A percentile compares a stretch with the other conserved stretches of the same genome.
These are phyloP conservation scores for Escallonia herrerae DNA, from an alignment of 129 eudicot genomes.

Conservation along the genomic window DNA sequence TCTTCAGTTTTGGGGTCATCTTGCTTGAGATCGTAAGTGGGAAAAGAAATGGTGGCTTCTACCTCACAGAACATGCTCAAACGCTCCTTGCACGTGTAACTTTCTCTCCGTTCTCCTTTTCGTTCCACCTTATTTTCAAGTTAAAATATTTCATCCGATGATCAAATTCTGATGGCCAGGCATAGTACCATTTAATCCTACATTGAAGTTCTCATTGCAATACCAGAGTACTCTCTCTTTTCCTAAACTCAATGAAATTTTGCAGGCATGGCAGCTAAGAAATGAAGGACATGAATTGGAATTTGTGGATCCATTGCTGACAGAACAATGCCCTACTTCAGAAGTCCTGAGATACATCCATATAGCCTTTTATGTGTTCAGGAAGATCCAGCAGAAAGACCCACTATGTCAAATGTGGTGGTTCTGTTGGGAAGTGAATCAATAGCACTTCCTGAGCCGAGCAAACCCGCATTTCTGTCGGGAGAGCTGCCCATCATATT, in stretches of 20 bases:
- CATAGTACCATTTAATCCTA: no score
- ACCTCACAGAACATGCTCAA: conserved; percentile 8
- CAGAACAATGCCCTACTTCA: not conserved
- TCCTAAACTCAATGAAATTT: no score
- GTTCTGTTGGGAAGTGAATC: conserved; percentile 7
- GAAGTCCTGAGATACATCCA: conserved; percentile 14
- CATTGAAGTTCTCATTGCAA: no score
- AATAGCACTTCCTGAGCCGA: conserved; percentile 6
- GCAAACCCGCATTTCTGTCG: conserved; percentile 15
- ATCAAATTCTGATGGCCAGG: no score
- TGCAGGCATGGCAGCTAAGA: conserved; percentile 20
- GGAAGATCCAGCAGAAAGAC: conserved; percentile 15
- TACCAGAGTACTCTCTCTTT: no score
- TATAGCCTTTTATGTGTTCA: conserved; percentile 28
- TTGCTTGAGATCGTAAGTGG: conserved; percentile 23
- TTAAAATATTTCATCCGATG: no score
- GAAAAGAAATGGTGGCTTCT: conserved; percentile 12
- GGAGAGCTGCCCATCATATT: not conserved
- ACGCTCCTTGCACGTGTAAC: conserved; percentile 11
- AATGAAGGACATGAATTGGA: conserved; percentile 8
- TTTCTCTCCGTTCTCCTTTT: no score
- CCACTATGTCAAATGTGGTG: conserved; percentile 21
- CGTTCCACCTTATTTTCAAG: no score
- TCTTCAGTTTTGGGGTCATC: conserved; percentile 21
- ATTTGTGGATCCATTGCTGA: conserved; percentile 7